A percentile compares a stretch with the other conserved stretches of the same genome.
Evolutionary conservation across 2,329 filamentous ascomycete genomes (phyloP).

Genomic region (Pseudocercospora ulei): DNA sequence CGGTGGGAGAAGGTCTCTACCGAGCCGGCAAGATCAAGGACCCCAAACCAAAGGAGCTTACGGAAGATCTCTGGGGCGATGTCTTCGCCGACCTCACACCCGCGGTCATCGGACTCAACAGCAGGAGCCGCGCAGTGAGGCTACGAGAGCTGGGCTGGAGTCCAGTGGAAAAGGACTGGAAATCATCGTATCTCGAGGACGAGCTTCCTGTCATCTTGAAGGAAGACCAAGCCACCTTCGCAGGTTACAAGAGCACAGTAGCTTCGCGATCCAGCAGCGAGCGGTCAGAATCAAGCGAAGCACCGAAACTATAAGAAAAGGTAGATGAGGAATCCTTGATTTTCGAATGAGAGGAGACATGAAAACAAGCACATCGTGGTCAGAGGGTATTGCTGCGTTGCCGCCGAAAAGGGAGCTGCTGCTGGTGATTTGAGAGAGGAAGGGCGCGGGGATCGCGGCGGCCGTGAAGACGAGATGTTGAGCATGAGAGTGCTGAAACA

Average conservation of each 20-base stretch:
- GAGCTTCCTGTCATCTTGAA: conserved; percentile 36
- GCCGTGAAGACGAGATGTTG: conserved; percentile 35
- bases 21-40: conserved; percentile 36
- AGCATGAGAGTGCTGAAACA: background rate
- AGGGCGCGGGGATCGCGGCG: conserved; percentile 62
- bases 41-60: conserved; percentile 34
- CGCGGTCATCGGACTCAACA: conserved; percentile 38
- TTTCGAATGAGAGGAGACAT: too few species aligned
- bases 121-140: conserved; percentile 39
- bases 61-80: conserved; percentile 36
- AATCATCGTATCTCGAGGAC: conserved; percentile 37
- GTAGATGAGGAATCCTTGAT: too few species aligned
- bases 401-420: conserved; percentile 61
- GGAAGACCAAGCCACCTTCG: conserved; percentile 27
- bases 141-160: conserved; percentile 42
- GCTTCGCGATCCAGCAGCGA: conserved; percentile 7
- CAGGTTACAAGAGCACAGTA: conserved; percentile 19
- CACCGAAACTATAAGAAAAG: too few species aligned
- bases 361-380: too few species aligned
- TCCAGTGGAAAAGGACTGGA: conserved; percentile 39
- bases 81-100: conserved; percentile 36
- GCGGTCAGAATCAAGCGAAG: too few species aligned
- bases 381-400: conserved; percentile 41
- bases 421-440: conserved; percentile 66
- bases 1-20: conserved; percentile 36